Percentiles rank a stretch among this genome's conserved stretches.
These are phyloP conservation scores for Microdochium nivale DNA, from an alignment of 2,329 filamentous ascomycete genomes.

Conservation along the genomic window DNA sequence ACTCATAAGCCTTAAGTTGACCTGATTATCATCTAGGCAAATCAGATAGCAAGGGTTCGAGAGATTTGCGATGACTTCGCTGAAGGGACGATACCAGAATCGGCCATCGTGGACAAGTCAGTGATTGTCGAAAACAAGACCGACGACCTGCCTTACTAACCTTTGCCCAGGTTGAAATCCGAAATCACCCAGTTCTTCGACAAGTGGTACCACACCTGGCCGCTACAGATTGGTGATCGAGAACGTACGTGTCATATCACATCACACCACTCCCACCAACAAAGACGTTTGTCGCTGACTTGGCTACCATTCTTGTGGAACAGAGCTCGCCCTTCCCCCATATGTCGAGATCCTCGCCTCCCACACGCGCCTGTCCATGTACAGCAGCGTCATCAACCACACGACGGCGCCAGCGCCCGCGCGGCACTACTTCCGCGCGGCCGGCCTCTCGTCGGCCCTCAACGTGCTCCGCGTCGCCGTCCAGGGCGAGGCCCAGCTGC, in stretches of 20 bases:
- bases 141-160: not conserved
- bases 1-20: not conserved
- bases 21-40: constrained; percentile 28
- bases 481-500: constrained; percentile 59
- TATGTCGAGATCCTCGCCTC: constrained; percentile 70
- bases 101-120: constrained; percentile 43
- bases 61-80: constrained; percentile 51
- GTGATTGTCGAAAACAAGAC: no score
- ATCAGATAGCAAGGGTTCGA: constrained; percentile 47
- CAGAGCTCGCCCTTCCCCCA: constrained; percentile 51
- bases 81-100: constrained; percentile 37
- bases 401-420: constrained; percentile 62
- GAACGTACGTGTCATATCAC: constrained; percentile 24
- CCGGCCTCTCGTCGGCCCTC: constrained; percentile 62
- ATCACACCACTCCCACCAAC: constrained; percentile 3
- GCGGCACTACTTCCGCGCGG: constrained; percentile 64
- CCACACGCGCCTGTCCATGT: constrained; percentile 66
- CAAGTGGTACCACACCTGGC: constrained; percentile 37
- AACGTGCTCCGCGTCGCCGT: constrained; percentile 68
- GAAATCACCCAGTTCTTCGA: constrained; percentile 23
- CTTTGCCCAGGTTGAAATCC: constrained; percentile 15
- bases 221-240: constrained; percentile 34
- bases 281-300: no score
- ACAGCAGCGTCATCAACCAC: constrained; percentile 67
- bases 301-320: no score